Conservation (phyloP, 139 green algal genomes). For the Chlorella sorokiniana region DNA sequence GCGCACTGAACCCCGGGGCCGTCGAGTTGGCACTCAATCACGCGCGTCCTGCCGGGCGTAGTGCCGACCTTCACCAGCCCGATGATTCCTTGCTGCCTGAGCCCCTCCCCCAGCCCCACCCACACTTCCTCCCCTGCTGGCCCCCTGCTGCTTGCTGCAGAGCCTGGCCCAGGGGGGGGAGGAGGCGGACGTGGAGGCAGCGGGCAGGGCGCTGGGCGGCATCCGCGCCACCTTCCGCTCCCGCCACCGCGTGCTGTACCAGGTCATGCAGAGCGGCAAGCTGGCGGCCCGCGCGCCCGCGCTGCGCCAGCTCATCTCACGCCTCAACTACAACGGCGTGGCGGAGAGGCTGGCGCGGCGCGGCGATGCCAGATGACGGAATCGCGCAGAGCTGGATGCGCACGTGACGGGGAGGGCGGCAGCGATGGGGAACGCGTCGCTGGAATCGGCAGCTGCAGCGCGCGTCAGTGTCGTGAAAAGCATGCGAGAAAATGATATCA, state of each 20-base stretch:
- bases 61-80: no score
- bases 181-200: conserved; percentile 5
- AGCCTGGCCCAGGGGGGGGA: conserved; percentile 1
- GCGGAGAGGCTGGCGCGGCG: neutral
- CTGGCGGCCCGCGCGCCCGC: conserved; percentile 66
- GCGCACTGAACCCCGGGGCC: no score
- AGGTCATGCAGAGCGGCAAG: conserved; percentile 54
- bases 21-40: no score
- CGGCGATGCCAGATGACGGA: neutral
- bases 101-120: neutral
- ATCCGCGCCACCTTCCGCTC: conserved; percentile 1
- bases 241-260: conserved; percentile 48
- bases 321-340: conserved; percentile 69
- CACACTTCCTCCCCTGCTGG: neutral
- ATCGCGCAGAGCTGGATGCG: neutral
- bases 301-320: conserved; percentile 79
- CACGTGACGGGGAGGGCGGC: neutral
- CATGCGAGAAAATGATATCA: no score
- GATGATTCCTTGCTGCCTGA: no score
- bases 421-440: neutral
- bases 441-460: neutral
- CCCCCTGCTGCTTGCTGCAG: neutral
- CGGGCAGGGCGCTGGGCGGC: conserved; percentile 12
- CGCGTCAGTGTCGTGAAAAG: no score
- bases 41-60: no score